These are phyloP conservation scores for Podospora pseudocomata DNA, from an alignment of 495 filamentous ascomycete species.

Conservation along the genomic window DNA sequence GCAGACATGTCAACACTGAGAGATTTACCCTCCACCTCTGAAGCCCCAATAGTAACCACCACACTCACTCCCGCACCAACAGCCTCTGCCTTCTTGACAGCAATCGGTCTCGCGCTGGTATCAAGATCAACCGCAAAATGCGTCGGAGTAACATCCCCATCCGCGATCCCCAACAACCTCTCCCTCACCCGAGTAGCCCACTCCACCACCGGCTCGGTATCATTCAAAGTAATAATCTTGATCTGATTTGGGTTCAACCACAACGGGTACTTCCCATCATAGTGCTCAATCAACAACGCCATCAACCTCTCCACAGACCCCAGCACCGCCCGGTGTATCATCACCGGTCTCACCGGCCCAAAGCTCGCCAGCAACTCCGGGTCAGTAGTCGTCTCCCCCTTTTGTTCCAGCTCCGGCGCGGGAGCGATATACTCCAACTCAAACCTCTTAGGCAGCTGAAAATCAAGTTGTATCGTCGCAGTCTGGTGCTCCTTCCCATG, in stretches of 20 bases:
- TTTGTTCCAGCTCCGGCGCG: constrained; percentile 64
- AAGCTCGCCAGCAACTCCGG: constrained; percentile 39
- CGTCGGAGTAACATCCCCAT: constrained; percentile 40
- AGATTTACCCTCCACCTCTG: constrained; percentile 38
- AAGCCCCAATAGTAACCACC: constrained; percentile 68
- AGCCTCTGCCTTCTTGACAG: constrained; percentile 68
- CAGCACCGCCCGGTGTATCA: constrained; percentile 85
- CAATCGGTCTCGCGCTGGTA: constrained; percentile 54
- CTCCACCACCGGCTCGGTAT: constrained; percentile 54
- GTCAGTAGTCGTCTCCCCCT: constrained; percentile 46
- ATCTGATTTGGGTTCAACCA: constrained; percentile 86
- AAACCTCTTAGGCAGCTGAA: constrained; percentile 86
- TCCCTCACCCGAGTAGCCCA: constrained; percentile 52
- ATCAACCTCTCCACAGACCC: constrained; percentile 85
- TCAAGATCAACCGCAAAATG: constrained; percentile 72
- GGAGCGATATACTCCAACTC: constrained; percentile 71
- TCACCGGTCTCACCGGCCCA: constrained; percentile 67
- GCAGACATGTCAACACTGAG: constrained; percentile 36
- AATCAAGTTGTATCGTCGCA: constrained; percentile 89
- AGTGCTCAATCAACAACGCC: constrained; percentile 81
- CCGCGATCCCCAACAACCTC: constrained; percentile 42
- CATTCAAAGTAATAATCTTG: constrained; percentile 72
- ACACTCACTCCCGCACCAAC: constrained; percentile 70
- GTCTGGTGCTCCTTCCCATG: constrained; percentile 89
- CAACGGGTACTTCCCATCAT: constrained; percentile 80